A percentile compares a stretch with the other conserved stretches of the same genome.
These are phyloP conservation scores for Reutealis trisperma DNA, from an alignment of 345 rosid genomes.

Conservation along the genomic window DNA sequence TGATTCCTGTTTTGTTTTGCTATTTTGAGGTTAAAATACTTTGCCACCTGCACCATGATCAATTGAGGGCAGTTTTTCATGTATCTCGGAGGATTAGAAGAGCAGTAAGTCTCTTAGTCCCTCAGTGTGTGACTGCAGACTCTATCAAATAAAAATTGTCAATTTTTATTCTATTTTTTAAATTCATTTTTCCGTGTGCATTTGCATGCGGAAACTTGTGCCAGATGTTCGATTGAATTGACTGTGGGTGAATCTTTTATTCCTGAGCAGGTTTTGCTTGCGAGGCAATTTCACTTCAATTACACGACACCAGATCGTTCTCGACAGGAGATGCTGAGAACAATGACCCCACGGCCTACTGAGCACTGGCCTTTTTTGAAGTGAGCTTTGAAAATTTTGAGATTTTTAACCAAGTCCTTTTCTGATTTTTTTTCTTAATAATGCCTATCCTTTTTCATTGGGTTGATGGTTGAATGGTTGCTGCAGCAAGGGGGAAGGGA, in stretches of 20 bases:
- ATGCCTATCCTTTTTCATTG: not conserved
- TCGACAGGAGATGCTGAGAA: slow-evolving; percentile 74
- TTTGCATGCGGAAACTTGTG: not conserved
- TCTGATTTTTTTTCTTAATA: not conserved
- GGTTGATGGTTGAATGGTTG: not conserved
- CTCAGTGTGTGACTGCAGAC: not conserved
- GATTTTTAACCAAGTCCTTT: not conserved
- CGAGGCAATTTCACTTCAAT: slow-evolving; percentile 82
- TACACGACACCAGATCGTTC: slow-evolving; percentile 93
- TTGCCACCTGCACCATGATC: slow-evolving; percentile 94
- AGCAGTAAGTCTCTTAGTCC: slow-evolving; percentile 60
- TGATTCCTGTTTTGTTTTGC: slow-evolving; percentile 24
- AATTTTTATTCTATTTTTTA: no score
- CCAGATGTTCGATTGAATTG: not conserved
- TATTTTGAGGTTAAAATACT: slow-evolving; percentile 72
- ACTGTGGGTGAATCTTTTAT: slow-evolving; percentile 1
- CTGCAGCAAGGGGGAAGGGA: slow-evolving; percentile 70
- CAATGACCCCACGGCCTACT: slow-evolving; percentile 72
- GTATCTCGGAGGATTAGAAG: slow-evolving; percentile 74
- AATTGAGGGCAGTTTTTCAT: slow-evolving; percentile 85
- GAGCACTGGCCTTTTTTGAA: slow-evolving; percentile 84
- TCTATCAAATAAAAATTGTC: no score
- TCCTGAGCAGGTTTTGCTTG: slow-evolving; percentile 59
- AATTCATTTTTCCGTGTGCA: not conserved
- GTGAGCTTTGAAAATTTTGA: slow-evolving; percentile 34